Evolutionary conservation across 805 yeast genomes (phyloP), one percentile per base, ranked within the genome.

Genomic region (Lachancea lanzarotensis): DNA sequence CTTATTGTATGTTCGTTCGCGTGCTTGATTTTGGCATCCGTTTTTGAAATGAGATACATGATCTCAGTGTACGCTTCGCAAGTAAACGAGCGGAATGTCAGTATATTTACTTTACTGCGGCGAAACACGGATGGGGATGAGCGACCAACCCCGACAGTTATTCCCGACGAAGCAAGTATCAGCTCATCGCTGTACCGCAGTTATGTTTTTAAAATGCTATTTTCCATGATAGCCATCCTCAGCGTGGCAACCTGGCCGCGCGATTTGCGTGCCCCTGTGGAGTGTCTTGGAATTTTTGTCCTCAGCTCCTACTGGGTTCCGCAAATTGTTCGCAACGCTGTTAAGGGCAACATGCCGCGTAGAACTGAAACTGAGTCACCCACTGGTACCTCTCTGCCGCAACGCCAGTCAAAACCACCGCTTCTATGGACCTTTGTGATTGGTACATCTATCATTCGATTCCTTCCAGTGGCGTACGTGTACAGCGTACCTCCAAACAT

Each of bases 241-340:
- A 79, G 76, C 52, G 73, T 83, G 11, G 56, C 72, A 1, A 61
- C 76, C 38, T 85, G 93, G 95, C 81, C 89, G 34, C 69, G 69
- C 17, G 66, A 60, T 16, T 66, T 76, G 32, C 66, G 95, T 45
- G 62, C 61, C 22, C 52, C 69, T 1, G 76, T 81, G 55, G 96
- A 88, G 57, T 78, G 75, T 45, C 42, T 74, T 3, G 65, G 75
- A 1, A 60, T 82, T 9, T 48, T 79, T 1, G 40, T 72, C 1
- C 53, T 82, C 25, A 84, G 80, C 60, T 84, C 95, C 1, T 82
- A 76, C 53, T 89, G 96, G 96, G 52, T 85, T 13, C 96, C 97
- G 1, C 98, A 90, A 62, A 82, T 86, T 35, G 81, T 80, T 53
- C 72, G 96, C 59, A 87, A 88, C 59, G 45, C 61, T 7, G 47